Base-by-base conservation (phyloP, 2,329 filamentous ascomycete genomes). In the Orbilia ellipsospora region DNA sequence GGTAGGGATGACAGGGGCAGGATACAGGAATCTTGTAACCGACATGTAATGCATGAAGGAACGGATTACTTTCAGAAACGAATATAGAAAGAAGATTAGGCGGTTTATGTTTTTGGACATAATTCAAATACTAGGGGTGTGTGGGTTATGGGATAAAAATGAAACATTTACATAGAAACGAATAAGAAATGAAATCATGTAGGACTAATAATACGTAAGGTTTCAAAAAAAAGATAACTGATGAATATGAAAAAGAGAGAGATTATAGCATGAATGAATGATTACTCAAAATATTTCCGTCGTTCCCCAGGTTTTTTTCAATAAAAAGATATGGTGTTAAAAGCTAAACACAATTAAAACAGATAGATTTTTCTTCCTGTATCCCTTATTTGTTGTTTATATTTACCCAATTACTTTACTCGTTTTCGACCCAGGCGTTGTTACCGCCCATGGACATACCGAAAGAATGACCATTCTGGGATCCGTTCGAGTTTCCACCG, bases 391-490 rank as follows among this genome's bases (percentile, higher is more conserved):
- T 44, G 51, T 42, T 44, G 13, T 48, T 65, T 56, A 6, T 54
- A 23, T 51, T 40, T 6, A 6, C 16, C 13, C 13, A 48, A 48
- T 52, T 20, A 10, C 12, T 63, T 57, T 74, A 74, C 69, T 74
- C 69, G 55, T 74, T 74, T 52, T 74, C 69, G 42, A 66, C 62
- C 69, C 69, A 74, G 40, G 69, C 69, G 59, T 61, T 65, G 51
- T 56, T 70, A 36, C 67, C 67, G 20, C 67, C 60, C 26, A 72
- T 48, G 62, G 15, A 76, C 78, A 50, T 79, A 16, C 84, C 83
- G 18, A 84, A 81, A 77, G 85, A 85, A 79, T 84, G 84, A 48
- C 85, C 84, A 81, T 85, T 86, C 77, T 83, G 85, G 66, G 85
- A 85, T 51, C 87, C 86, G 63, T 89, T 89, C 82, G 64, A 48